Evolutionary conservation across 108 stramenopile genomes (phyloP).

Genomic region (Chaetoceros muelleri): DNA sequence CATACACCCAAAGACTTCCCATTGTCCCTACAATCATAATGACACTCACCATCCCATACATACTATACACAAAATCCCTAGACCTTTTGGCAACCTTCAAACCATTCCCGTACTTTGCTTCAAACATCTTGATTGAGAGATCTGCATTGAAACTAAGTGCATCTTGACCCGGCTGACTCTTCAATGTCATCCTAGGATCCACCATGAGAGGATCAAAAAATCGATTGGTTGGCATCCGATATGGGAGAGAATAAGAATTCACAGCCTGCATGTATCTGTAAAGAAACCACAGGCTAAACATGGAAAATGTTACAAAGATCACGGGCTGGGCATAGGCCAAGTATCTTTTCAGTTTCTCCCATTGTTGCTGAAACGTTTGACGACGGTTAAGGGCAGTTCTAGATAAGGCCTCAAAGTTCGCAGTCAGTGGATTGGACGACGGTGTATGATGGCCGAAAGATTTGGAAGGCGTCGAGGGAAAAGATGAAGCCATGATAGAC

Average conservation of each 20-base stretch:
- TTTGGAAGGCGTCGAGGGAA: neutral
- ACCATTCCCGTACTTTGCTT: neutral
- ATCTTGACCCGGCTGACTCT: neutral
- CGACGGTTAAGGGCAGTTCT: neutral
- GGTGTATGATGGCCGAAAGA: neutral
- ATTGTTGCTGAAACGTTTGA: neutral
- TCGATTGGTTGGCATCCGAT: neutral
- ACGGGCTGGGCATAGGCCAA: neutral
- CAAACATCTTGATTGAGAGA: neutral
- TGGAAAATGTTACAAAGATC: neutral
- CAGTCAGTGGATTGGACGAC: neutral
- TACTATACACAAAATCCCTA: neutral
- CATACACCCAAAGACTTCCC: conserved; percentile 22
- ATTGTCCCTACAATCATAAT: neutral
- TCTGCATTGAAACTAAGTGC: neutral
- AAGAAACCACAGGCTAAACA: neutral
- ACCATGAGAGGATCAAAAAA: neutral
- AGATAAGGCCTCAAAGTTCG: neutral
- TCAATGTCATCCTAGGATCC: neutral
- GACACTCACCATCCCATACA: neutral
- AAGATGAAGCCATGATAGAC: neutral
- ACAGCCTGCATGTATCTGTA: neutral
- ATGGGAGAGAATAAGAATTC: neutral
- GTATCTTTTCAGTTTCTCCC: neutral
- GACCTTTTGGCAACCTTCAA: neutral